Percentiles rank a stretch among this genome's conserved stretches.
These are phyloP conservation scores for Corchorus olitorius DNA, from an alignment of 345 rosid species.

Conservation along the genomic window DNA sequence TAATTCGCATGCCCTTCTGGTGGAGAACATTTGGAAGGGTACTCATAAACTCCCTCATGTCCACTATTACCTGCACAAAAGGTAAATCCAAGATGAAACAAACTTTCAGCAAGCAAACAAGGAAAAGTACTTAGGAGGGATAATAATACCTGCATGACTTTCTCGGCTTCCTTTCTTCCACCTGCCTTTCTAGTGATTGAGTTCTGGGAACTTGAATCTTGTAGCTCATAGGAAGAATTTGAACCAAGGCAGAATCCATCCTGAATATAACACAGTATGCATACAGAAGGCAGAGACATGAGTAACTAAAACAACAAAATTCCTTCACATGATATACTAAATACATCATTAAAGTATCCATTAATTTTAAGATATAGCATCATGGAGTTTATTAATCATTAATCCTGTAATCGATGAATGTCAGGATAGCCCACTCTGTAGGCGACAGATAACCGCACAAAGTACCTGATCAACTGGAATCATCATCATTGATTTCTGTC, in stretches of 20 bases:
- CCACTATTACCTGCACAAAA: constrained; percentile 77
- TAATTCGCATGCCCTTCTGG: constrained; percentile 88
- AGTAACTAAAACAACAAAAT: neutral
- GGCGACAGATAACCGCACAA: constrained; percentile 10
- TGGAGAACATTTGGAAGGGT: constrained; percentile 98
- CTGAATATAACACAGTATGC: constrained; percentile 39
- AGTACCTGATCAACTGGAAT: constrained; percentile 92
- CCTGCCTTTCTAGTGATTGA: constrained; percentile 90
- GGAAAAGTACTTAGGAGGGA: constrained; percentile 20
- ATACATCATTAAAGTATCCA: constrained; percentile 1
- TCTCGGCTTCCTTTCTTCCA: constrained; percentile 85
- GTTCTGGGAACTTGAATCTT: constrained; percentile 75
- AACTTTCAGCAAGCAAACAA: neutral
- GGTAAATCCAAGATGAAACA: constrained; percentile 6
- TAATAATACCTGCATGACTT: constrained; percentile 77
- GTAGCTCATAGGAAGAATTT: constrained; percentile 52
- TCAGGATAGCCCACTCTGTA: neutral
- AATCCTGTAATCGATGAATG: neutral
- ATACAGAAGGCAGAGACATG: constrained; percentile 5
- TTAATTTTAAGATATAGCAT: neutral
- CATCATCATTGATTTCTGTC: constrained; percentile 96
- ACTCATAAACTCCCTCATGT: constrained; percentile 99
- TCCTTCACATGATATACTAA: neutral
- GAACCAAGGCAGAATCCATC: constrained; percentile 65
- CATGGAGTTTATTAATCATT: neutral